Conservation (phyloP, 1,284 basidiomycete genomes). For the Malassezia arunalokei region DNA sequence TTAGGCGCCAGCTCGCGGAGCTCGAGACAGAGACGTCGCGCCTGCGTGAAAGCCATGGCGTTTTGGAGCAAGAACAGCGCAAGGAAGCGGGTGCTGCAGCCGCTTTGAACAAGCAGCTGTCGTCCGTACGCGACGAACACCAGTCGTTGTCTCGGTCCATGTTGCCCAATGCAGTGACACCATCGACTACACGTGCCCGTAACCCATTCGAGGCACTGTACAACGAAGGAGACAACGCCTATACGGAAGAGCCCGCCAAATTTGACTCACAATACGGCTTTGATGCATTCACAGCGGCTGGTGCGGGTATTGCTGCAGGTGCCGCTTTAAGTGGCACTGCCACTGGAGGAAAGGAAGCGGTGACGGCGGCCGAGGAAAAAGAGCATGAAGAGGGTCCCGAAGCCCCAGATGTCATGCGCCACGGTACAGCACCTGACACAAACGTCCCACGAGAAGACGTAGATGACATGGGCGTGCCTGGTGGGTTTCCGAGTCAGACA, state of each 20-base stretch:
- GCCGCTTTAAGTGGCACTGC: neutral
- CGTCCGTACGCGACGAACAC: constrained; percentile 66
- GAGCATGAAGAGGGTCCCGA: neutral
- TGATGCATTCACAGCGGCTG: constrained; percentile 6
- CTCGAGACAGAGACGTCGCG: constrained; percentile 62
- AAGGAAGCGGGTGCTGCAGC: constrained; percentile 89
- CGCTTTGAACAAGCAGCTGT: constrained; percentile 86
- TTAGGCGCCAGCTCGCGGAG: constrained; percentile 73
- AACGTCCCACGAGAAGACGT: neutral
- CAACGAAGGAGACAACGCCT: neutral
- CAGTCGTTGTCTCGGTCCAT: constrained; percentile 50
- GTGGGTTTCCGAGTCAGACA: constrained; percentile 14
- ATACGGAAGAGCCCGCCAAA: constrained; percentile 46
- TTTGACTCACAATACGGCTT: constrained; percentile 33
- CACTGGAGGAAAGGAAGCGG: neutral
- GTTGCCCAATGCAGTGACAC: neutral
- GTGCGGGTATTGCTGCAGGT: neutral
- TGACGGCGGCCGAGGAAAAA: neutral
- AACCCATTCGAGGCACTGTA: constrained; percentile 68
- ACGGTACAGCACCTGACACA: neutral
- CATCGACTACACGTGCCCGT: neutral
- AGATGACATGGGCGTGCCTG: constrained; percentile 13
- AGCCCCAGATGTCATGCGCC: neutral
- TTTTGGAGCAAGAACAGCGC: constrained; percentile 79
- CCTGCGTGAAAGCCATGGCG: constrained; percentile 68